Conservation (phyloP, 345 rosid genomes). For the Linum trigynum region DNA sequence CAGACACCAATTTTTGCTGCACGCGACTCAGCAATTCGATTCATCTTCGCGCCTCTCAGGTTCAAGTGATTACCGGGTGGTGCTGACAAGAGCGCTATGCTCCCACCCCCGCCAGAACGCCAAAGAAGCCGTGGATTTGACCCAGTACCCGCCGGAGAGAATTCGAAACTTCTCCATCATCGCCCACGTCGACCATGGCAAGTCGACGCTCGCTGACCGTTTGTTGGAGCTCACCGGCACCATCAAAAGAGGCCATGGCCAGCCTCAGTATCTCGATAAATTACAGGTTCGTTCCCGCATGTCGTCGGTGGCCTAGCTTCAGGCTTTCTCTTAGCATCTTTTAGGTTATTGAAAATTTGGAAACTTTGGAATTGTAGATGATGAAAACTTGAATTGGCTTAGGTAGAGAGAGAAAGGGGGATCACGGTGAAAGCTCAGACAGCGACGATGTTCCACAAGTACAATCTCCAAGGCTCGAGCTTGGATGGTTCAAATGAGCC, state of each 20-base stretch:
- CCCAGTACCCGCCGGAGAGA: slow-evolving; percentile 58
- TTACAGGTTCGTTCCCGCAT: slow-evolving; percentile 42
- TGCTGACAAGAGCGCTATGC: slow-evolving; percentile 30
- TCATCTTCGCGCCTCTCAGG: slow-evolving; percentile 9
- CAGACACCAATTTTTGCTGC: slow-evolving; percentile 3
- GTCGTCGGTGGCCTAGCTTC: background rate
- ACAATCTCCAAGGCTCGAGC: slow-evolving; percentile 18
- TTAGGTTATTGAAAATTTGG: background rate
- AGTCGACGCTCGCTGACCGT: slow-evolving; percentile 90
- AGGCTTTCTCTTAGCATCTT: background rate
- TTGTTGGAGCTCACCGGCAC: slow-evolving; percentile 98
- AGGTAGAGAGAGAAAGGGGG: slow-evolving; percentile 99
- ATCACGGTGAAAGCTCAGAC: slow-evolving; percentile 97
- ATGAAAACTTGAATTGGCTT: slow-evolving; percentile 14
- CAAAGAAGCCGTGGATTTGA: slow-evolving; percentile 49
- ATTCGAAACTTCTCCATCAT: slow-evolving; percentile 91
- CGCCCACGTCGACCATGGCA: slow-evolving; percentile 93
- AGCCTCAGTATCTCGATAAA: slow-evolving; percentile 96
- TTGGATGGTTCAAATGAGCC: slow-evolving; percentile 23
- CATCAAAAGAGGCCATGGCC: slow-evolving; percentile 84
- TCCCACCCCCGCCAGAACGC: slow-evolving; percentile 45
- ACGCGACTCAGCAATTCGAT: slow-evolving; percentile 5
- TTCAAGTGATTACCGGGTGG: slow-evolving; percentile 10
- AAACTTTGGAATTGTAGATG: background rate
- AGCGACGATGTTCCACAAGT: slow-evolving; percentile 79